These are phyloP conservation scores for Herpetospermum pedunculosum DNA, from an alignment of 306 rosid species.

Conservation along the genomic window DNA sequence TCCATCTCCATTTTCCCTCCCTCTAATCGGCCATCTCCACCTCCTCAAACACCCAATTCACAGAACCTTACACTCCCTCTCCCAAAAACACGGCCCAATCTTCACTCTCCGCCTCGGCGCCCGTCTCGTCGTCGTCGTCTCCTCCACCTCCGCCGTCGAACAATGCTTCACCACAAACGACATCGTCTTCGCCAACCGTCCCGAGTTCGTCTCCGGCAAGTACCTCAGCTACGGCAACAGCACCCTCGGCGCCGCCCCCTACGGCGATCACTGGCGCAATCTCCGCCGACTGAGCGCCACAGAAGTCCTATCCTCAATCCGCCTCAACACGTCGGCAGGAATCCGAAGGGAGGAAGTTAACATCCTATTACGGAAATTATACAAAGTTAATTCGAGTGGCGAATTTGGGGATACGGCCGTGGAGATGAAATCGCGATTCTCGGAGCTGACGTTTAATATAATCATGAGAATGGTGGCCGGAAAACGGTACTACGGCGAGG, in stretches of 20 bases:
- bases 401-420: not conserved
- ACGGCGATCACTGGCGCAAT: slow-evolving; percentile 68
- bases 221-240: slow-evolving; percentile 23
- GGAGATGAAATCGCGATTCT: slow-evolving; percentile 1
- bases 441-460: slow-evolving; percentile 18
- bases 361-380: not conserved
- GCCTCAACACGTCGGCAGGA: not conserved
- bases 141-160: not conserved
- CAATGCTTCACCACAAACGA: slow-evolving; percentile 3
- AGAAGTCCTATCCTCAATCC: slow-evolving; percentile 27
- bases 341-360: slow-evolving; percentile 25
- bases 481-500: slow-evolving; percentile 23
- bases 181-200: slow-evolving; percentile 26
- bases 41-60: slow-evolving; percentile 22
- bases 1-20: slow-evolving; percentile 18
- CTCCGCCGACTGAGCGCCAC: slow-evolving; percentile 30
- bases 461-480: slow-evolving; percentile 33
- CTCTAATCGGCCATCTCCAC: slow-evolving; percentile 25
- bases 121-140: slow-evolving; percentile 19
- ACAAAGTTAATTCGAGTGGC: not conserved
- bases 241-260: slow-evolving; percentile 4
- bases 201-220: not conserved
- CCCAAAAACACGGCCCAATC: slow-evolving; percentile 23
- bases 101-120: slow-evolving; percentile 20
- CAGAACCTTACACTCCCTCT: slow-evolving; percentile 8